phyloP scores from a whole-genome alignment of 768 basidiomycete species.

The Megacollybia marginata region DNA sequence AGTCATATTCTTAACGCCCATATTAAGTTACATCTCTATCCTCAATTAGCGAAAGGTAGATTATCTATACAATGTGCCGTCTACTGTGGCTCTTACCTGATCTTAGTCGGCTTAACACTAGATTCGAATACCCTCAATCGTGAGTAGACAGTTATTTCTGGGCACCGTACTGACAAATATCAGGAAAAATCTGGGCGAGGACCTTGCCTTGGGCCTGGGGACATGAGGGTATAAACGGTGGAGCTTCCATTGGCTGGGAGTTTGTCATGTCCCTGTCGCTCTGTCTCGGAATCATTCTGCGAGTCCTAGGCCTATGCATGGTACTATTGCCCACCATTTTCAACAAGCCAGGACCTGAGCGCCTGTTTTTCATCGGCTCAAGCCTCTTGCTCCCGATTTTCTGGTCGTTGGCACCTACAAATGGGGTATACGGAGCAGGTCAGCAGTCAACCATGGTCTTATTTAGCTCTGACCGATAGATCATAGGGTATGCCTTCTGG shows the following conservation, averaged over 20 bases:
- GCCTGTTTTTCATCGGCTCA: conserved; percentile 18
- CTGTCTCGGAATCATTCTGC: background rate
- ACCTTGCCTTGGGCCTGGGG: background rate
- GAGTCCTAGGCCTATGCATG: background rate
- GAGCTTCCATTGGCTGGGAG: background rate
- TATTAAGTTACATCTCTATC: background rate
- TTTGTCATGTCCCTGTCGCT: background rate
- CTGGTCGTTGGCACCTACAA: conserved; percentile 23
- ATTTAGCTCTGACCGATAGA: background rate
- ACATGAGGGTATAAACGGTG: background rate
- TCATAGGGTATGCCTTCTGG: conserved; percentile 33
- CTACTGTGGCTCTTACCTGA: background rate
- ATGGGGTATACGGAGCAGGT: conserved; percentile 29
- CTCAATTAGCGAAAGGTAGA: background rate
- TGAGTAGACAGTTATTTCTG: background rate
- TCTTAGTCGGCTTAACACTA: background rate
- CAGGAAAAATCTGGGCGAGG: background rate
- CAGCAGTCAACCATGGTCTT: conserved; percentile 1
- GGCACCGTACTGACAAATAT: background rate
- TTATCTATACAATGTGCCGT: background rate
- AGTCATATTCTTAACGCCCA: background rate
- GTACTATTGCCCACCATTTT: background rate
- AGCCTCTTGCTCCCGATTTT: conserved; percentile 20
- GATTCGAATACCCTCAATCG: background rate
- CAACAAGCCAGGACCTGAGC: conserved; percentile 8